Evolutionary conservation across 306 rosid genomes (phyloP).

Genomic region (Biancaea sappan): DNA sequence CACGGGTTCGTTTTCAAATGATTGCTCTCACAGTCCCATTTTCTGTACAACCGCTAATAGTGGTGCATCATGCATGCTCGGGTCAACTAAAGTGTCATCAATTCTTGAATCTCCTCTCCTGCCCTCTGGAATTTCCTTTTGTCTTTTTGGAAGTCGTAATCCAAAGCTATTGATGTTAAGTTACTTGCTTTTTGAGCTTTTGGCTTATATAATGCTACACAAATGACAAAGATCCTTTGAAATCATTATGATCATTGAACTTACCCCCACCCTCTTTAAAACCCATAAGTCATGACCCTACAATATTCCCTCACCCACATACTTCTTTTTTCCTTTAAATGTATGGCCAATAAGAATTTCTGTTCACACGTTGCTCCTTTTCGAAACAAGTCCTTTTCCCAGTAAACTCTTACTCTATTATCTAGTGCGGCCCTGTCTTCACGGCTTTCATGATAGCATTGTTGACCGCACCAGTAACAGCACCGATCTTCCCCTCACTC

Average conservation of each 20-base stretch:
- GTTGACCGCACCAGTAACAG: neutral
- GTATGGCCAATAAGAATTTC: neutral
- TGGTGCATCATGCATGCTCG: neutral
- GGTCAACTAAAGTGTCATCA: constrained; percentile 51
- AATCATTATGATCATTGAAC: constrained; percentile 24
- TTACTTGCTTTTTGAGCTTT: constrained; percentile 20
- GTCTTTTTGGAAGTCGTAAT: neutral
- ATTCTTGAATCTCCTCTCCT: constrained; percentile 33
- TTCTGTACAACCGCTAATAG: neutral
- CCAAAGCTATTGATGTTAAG: neutral
- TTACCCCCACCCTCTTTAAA: constrained; percentile 4
- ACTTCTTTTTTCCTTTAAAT: neutral
- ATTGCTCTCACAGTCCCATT: neutral
- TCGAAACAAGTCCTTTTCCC: neutral
- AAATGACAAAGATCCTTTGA: constrained; percentile 37
- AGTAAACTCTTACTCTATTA: neutral
- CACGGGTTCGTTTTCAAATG: too few relatives aligned
- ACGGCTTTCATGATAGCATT: neutral
- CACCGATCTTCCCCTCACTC: neutral
- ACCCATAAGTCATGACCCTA: constrained; percentile 1
- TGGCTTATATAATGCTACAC: constrained; percentile 24
- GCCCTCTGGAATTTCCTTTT: constrained; percentile 6
- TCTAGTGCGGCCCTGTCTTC: neutral
- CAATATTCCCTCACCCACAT: neutral
- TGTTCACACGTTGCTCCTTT: neutral